phyloP scores from a whole-genome alignment of 192 early-diverging fungal genomes.

The Coemansia sp. region DNA sequence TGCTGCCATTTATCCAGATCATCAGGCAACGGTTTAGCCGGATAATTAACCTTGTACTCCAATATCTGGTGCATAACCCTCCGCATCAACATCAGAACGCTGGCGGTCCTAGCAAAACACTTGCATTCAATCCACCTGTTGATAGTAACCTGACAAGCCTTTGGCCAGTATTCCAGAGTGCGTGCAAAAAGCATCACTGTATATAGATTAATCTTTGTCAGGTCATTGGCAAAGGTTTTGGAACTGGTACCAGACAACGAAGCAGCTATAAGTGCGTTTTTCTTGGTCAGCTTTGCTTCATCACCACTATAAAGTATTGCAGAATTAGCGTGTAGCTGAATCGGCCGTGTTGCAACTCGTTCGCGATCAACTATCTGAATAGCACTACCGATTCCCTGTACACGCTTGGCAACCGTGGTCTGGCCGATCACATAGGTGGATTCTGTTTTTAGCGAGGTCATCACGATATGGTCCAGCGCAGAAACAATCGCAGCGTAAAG shows the following conservation, averaged over 20 bases:
- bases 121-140: slow-evolving; percentile 26
- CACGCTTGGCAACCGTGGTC: slow-evolving; percentile 7
- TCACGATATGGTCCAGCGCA: slow-evolving; percentile 25
- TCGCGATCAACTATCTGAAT: slow-evolving; percentile 20
- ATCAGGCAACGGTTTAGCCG: slow-evolving; percentile 8
- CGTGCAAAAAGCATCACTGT: slow-evolving; percentile 19
- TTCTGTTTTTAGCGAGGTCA: slow-evolving; percentile 1
- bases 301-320: neutral
- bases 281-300: neutral
- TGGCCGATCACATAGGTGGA: slow-evolving; percentile 17
- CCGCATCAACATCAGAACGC: slow-evolving; percentile 17
- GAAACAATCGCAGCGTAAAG: slow-evolving; percentile 29
- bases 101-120: slow-evolving; percentile 19
- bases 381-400: slow-evolving; percentile 10
- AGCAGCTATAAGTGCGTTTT: slow-evolving; percentile 14
- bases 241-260: slow-evolving; percentile 8
- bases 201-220: slow-evolving; percentile 10
- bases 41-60: slow-evolving; percentile 17
- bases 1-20: slow-evolving; percentile 16
- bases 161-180: slow-evolving; percentile 26
- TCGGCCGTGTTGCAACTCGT: slow-evolving; percentile 13
- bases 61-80: slow-evolving; percentile 8
- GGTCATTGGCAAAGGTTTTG: slow-evolving; percentile 13
- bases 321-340: slow-evolving; percentile 8
- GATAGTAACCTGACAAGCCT: slow-evolving; percentile 15